These are phyloP conservation scores for Leccinum longicurvipes DNA, from an alignment of 768 basidiomycete genomes.

Conservation along the genomic window DNA sequence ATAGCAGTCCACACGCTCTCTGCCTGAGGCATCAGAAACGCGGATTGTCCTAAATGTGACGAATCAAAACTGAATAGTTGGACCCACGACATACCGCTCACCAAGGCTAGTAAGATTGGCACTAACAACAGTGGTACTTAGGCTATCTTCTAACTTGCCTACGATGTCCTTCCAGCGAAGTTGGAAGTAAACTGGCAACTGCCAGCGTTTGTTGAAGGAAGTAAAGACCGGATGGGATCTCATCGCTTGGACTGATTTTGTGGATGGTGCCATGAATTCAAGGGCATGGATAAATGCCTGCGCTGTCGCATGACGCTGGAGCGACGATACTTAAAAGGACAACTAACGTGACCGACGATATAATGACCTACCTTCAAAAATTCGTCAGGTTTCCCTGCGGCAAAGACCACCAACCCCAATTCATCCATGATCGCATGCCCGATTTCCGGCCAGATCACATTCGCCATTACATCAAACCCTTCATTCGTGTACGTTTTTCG, in stretches of 20 bases:
- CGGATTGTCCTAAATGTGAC: constrained; percentile 20
- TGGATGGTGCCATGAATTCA: constrained; percentile 79
- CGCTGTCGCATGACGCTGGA: constrained; percentile 80
- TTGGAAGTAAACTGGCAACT: constrained; percentile 95
- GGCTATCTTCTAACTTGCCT: constrained; percentile 63
- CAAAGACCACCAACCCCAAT: constrained; percentile 78
- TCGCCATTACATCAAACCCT: constrained; percentile 81
- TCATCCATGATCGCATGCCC: constrained; percentile 79
- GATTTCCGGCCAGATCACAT: constrained; percentile 87
- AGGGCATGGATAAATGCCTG: constrained; percentile 79
- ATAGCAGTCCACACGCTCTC: constrained; percentile 70
- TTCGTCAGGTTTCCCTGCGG: constrained; percentile 88
- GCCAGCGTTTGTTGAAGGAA: constrained; percentile 86
- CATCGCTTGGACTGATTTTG: constrained; percentile 65
- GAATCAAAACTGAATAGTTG: background rate
- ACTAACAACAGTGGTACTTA: constrained; percentile 45
- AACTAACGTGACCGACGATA: background rate
- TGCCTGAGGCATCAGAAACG: constrained; percentile 62
- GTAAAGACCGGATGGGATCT: constrained; percentile 66
- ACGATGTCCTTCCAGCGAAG: constrained; percentile 96
- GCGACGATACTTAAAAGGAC: background rate
- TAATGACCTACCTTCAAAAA: constrained; percentile 69
- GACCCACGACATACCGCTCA: constrained; percentile 18
- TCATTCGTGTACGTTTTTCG: constrained; percentile 14
- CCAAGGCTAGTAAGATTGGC: constrained; percentile 37